Evolutionary conservation across 2,329 filamentous ascomycete species (phyloP).

Genomic region (Albophoma yamanashiensis): DNA sequence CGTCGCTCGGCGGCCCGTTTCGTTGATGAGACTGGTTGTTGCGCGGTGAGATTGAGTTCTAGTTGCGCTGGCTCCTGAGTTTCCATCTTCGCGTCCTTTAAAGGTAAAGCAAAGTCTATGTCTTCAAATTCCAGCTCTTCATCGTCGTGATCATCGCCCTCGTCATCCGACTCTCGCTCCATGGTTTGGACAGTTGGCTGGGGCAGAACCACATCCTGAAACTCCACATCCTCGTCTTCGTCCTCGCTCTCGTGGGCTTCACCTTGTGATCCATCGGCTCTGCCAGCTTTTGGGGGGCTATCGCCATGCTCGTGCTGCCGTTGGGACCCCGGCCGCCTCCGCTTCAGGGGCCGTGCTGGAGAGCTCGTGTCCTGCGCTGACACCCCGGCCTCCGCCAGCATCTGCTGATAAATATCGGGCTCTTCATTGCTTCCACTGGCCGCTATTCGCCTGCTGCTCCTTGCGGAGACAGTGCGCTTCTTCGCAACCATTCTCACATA

Average conservation of each 20-base stretch:
- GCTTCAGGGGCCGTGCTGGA: conserved; percentile 29
- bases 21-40: conserved; percentile 20
- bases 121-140: conserved; percentile 37
- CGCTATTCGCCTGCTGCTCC: conserved; percentile 8
- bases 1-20: conserved; percentile 28
- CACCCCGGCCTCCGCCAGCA: conserved; percentile 39
- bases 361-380: conserved; percentile 12
- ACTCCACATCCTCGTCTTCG: conserved; percentile 34
- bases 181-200: conserved; percentile 39
- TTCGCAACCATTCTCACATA: conserved; percentile 18
- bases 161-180: conserved; percentile 36
- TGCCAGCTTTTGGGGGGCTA: neutral
- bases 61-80: conserved; percentile 24
- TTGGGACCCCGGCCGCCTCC: conserved; percentile 17
- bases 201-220: conserved; percentile 40
- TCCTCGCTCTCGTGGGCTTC: conserved; percentile 13
- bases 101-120: conserved; percentile 28
- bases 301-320: neutral
- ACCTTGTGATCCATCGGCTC: neutral
- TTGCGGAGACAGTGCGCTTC: conserved; percentile 15
- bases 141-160: conserved; percentile 28
- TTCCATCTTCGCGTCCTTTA: conserved; percentile 10
- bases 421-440: conserved; percentile 10
- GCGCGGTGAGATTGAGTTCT: conserved; percentile 41
- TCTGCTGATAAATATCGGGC: conserved; percentile 34